phyloP scores from a whole-genome alignment of 768 basidiomycete genomes.

The Amanita polypyramis region DNA sequence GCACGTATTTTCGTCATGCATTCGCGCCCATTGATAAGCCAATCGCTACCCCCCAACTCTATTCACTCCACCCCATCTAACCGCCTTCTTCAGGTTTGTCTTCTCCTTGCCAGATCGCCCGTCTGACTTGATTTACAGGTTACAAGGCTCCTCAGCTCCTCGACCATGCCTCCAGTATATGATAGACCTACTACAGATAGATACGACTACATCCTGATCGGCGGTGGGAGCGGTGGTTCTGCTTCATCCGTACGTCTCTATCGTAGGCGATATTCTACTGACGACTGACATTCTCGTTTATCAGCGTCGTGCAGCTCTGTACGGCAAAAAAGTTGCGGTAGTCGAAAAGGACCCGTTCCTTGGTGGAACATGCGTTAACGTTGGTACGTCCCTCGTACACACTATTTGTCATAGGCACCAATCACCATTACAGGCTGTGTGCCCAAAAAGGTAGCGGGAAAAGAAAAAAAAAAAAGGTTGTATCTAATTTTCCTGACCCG shows the following conservation, averaged over 20 bases:
- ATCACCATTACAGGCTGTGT: constrained; percentile 61
- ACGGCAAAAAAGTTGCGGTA: constrained; percentile 89
- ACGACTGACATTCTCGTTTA: constrained; percentile 2
- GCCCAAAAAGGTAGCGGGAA: constrained; percentile 78
- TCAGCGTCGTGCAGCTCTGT: constrained; percentile 82
- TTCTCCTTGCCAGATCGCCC: background rate
- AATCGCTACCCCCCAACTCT: background rate
- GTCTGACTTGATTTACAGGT: background rate
- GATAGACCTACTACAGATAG: constrained; percentile 50
- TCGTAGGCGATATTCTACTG: background rate
- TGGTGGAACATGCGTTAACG: constrained; percentile 97
- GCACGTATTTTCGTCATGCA: background rate
- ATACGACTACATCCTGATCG: constrained; percentile 84
- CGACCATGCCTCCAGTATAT: constrained; percentile 60
- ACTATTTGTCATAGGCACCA: background rate
- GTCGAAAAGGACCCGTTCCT: constrained; percentile 67
- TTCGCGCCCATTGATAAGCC: background rate
- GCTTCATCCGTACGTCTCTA: constrained; percentile 61
- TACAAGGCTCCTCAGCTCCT: constrained; percentile 13
- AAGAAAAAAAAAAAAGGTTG: background rate
- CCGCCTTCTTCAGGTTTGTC: constrained; percentile 1
- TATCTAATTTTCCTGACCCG: constrained; percentile 1
- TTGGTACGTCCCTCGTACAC: constrained; percentile 48
- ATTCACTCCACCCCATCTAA: background rate
- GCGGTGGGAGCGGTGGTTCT: constrained; percentile 90